phyloP scores from a whole-genome alignment of 305 asterid species.

The Fraxinus baroniana region DNA sequence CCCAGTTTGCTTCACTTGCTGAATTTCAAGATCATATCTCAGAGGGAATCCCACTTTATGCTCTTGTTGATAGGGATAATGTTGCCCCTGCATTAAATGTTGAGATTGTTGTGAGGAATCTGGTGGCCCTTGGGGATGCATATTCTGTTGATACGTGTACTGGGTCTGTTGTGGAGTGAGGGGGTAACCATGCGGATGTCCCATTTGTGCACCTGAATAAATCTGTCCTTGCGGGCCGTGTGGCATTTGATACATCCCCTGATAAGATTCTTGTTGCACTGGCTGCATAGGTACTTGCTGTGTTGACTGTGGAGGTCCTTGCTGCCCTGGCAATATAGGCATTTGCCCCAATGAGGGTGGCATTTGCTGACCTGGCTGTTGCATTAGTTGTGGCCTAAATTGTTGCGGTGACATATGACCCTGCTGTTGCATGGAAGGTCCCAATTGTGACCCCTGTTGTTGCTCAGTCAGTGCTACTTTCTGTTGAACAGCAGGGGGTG shows the following conservation, averaged over 20 bases:
- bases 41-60: constrained; percentile 51
- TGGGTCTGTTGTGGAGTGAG: constrained; percentile 55
- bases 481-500: constrained; percentile 40
- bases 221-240: constrained; percentile 47
- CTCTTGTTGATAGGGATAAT: constrained; percentile 61
- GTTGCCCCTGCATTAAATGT: constrained; percentile 56
- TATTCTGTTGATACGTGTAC: constrained; percentile 58
- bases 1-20: constrained; percentile 59
- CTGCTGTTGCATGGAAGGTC: constrained; percentile 49
- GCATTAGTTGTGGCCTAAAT: constrained; percentile 56
- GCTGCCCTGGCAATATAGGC: constrained; percentile 48
- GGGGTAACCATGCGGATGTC: constrained; percentile 58
- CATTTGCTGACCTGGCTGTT: constrained; percentile 56
- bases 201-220: constrained; percentile 52
- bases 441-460: constrained; percentile 56
- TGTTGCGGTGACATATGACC: constrained; percentile 47
- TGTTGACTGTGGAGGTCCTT: constrained; percentile 42
- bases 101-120: constrained; percentile 56
- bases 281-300: constrained; percentile 48
- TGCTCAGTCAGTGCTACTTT: constrained; percentile 44
- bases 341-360: constrained; percentile 47
- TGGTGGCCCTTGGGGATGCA: constrained; percentile 55
- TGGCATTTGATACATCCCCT: constrained; percentile 40
- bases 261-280: constrained; percentile 52
- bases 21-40: constrained; percentile 51